Evolutionary conservation across 2,329 filamentous ascomycete species (phyloP), one percentile per base, ranked within the genome.

Genomic region (Botrytis hyacinthi): DNA sequence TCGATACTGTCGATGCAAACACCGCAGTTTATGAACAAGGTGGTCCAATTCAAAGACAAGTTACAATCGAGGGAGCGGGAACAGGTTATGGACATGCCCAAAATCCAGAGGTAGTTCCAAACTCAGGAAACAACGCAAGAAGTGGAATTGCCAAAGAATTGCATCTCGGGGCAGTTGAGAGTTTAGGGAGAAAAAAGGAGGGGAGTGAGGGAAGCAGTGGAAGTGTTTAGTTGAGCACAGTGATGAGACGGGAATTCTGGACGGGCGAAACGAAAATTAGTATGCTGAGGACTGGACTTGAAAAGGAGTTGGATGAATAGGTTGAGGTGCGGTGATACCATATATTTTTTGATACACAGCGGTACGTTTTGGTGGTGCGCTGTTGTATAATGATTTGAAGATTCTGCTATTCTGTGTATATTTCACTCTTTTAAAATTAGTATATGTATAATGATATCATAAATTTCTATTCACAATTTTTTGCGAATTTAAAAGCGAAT

Each of bases 81-180:
- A 76, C 76, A 1, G 75, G 74, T 22, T 76, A 76, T 71, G 46
- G 71, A 9, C 54, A 42, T 42, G 37, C 10, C n/a, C 66, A 68
- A 10, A 26, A 57, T 26, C 40, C 14, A 3, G 16, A 57, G 14
- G 48, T 68, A 4, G 18, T 78, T 7, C 77, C 77, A 0, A 62
- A 76, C 65, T 76, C 76, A 16, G 77, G 76, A 8, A 77, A 77
- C 60, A 29, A 48, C 4, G 77, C 66, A 0, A 35, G 62, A 4
- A 77, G 76, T 66, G 77, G 77, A 8, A 73, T 77, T 42, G 77
- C 75, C n/a, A 75, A 72, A 20, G 77, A 78, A 40, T 73, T 76
- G 7, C 71, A 78, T 59, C 70, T 67, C 2, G 72, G 35, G 4
- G 70, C 71, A 26, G 76, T 78, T 8, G 72, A 63, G 61, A 72